phyloP scores from a whole-genome alignment of 2,329 filamentous ascomycete genomes.

The Stemphylium beticola region DNA sequence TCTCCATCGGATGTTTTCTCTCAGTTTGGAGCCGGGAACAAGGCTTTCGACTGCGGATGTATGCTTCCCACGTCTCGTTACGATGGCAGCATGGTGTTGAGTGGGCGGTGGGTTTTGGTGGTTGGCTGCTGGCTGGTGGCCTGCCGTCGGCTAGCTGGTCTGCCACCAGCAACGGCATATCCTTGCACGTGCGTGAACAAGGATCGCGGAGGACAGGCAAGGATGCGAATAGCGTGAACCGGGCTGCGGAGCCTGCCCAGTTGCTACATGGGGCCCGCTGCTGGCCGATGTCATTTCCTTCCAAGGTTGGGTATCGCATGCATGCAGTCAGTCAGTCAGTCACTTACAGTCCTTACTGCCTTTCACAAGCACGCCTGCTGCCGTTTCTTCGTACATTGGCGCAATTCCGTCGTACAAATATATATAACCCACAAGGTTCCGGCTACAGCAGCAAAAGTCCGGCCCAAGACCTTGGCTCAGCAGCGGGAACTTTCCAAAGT shows the following conservation, averaged over 20 bases:
- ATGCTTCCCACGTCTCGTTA: not conserved
- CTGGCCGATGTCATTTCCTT: slow-evolving; percentile 15
- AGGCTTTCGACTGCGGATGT: not conserved
- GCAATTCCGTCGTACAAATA: not conserved
- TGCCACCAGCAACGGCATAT: not conserved
- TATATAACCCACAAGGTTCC: not conserved
- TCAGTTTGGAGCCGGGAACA: not conserved
- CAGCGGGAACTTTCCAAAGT: slow-evolving; percentile 1
- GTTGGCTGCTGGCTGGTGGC: not conserved
- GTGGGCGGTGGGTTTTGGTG: not conserved
- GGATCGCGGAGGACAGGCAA: not conserved
- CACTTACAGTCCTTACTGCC: slow-evolving; percentile 7
- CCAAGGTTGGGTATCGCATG: slow-evolving; percentile 2
- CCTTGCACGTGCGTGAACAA: slow-evolving; percentile 5
- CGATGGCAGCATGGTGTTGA: not conserved
- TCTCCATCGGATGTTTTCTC: not conserved
- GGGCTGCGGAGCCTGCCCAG: not conserved
- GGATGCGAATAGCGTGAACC: slow-evolving; percentile 7
- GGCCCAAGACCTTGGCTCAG: slow-evolving; percentile 1
- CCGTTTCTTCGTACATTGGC: not conserved
- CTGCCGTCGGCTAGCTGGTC: not conserved
- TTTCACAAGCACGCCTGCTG: slow-evolving; percentile 4
- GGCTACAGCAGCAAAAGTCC: not conserved
- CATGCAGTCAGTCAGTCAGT: slow-evolving; percentile 1
- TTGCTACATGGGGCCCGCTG: not conserved